Conservation (phyloP, 345 rosid species). For the Acer campestre region DNA sequence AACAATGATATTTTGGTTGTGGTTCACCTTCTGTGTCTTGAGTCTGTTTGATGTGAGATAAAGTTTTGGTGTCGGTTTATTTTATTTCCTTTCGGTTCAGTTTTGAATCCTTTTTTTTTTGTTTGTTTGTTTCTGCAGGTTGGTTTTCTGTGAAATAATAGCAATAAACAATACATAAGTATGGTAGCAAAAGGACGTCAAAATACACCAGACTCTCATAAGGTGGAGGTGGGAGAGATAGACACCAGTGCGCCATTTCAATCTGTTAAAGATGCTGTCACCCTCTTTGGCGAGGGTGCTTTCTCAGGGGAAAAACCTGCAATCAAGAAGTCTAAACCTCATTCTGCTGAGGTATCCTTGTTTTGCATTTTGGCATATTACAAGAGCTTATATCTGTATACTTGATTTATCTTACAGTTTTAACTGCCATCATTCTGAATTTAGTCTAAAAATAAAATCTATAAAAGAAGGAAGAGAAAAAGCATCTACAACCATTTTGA, state of each 20-base stretch:
- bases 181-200: constrained; percentile 78
- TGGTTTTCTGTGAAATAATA: constrained; percentile 12
- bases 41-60: neutral
- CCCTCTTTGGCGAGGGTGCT: constrained; percentile 88
- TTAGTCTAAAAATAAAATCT: neutral
- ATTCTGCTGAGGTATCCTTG: constrained; percentile 74
- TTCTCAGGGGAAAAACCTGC: constrained; percentile 75
- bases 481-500: neutral
- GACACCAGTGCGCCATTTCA: constrained; percentile 98
- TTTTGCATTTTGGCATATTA: neutral
- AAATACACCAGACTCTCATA: constrained; percentile 57
- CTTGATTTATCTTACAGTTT: neutral
- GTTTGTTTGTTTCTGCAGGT: constrained; percentile 17
- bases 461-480: no score
- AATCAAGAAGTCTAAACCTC: constrained; percentile 62
- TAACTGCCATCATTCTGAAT: neutral
- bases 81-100: neutral
- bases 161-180: constrained; percentile 18
- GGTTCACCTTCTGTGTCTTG: neutral
- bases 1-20: neutral
- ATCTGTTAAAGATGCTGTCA: constrained; percentile 94
- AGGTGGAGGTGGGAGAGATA: constrained; percentile 90
- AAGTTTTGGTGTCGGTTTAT: neutral
- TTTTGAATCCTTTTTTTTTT: neutral
- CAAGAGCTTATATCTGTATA: neutral